Conservation (phyloP, 305 asterid species). For the Fraxinus dipetala region DNA sequence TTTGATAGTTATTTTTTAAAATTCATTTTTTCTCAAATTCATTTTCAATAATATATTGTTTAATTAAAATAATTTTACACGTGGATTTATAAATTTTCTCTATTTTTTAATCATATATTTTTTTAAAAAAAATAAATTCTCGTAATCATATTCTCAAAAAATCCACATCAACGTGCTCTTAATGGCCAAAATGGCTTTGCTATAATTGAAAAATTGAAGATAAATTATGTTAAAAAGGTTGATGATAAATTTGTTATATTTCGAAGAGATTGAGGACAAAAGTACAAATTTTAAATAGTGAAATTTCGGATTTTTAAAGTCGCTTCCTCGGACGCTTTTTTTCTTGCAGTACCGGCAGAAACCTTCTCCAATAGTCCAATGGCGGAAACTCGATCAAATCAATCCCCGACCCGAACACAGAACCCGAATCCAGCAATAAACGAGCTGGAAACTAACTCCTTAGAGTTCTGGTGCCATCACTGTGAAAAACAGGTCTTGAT, state of each 20-base stretch:
- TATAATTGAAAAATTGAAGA: not conserved
- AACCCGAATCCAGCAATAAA: slow-evolving; percentile 6
- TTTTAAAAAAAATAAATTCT: too few relatives aligned
- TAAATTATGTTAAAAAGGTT: too few relatives aligned
- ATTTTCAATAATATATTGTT: too few relatives aligned
- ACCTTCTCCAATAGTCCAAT: slow-evolving; percentile 29
- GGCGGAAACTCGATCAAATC: slow-evolving; percentile 36
- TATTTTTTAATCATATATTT: too few relatives aligned
- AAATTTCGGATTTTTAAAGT: not conserved
- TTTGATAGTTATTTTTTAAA: not conserved
- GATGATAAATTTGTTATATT: not conserved
- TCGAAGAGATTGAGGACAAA: not conserved
- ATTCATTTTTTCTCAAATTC: too few relatives aligned
- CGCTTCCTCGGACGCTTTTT: not conserved
- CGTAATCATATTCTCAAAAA: too few relatives aligned
- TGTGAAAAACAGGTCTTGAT: slow-evolving; percentile 76
- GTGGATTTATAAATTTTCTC: not conserved
- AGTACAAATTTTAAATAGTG: not conserved
- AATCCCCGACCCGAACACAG: slow-evolving; percentile 13
- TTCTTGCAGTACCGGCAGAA: not conserved
- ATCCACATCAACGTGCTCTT: too few relatives aligned
- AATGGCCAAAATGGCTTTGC: too few relatives aligned
- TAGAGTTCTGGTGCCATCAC: slow-evolving; percentile 74
- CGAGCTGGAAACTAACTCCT: slow-evolving; percentile 23
- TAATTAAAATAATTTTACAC: not conserved